A percentile compares a stretch with the other conserved stretches of the same genome.
Evolutionary conservation across 139 green algal species (phyloP).

Genomic region (Coelastrella sp.): DNA sequence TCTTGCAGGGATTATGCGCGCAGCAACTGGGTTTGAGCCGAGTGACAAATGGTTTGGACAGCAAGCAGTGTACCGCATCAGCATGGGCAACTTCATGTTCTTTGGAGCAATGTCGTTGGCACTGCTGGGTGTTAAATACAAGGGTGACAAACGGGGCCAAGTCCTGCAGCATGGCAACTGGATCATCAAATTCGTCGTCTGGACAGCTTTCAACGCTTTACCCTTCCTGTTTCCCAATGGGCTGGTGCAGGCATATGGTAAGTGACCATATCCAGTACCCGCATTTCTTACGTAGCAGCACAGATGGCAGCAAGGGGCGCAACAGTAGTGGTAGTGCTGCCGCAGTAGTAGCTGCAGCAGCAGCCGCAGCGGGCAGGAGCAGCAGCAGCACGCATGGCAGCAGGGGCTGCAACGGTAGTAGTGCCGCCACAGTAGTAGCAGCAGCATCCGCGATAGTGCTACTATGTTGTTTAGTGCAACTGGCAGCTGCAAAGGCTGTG

Average conservation of each 20-base stretch:
- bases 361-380: too few species aligned
- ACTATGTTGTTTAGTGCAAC: too few species aligned
- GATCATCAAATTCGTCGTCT: constrained; percentile 90
- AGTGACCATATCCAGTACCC: neutral
- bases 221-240: constrained; percentile 90
- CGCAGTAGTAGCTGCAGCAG: too few species aligned
- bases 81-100: constrained; percentile 95
- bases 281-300: neutral
- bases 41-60: constrained; percentile 91
- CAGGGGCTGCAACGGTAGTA: too few species aligned
- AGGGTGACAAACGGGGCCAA: constrained; percentile 84
- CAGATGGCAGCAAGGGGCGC: too few species aligned
- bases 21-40: constrained; percentile 52
- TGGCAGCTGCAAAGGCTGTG: too few species aligned
- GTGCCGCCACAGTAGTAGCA: too few species aligned
- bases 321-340: too few species aligned
- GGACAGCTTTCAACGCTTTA: constrained; percentile 82
- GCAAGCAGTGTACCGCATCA: constrained; percentile 97
- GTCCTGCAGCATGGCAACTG: constrained; percentile 92
- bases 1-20: constrained; percentile 68
- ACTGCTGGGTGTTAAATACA: constrained; percentile 87
- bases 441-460: too few species aligned
- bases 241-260: constrained; percentile 83
- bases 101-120: constrained; percentile 85
- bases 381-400: too few species aligned